Evolutionary conservation across 2,329 filamentous ascomycete genomes (phyloP), one percentile per base, ranked within the genome.

Genomic region (Canariomyces notabilis): DNA sequence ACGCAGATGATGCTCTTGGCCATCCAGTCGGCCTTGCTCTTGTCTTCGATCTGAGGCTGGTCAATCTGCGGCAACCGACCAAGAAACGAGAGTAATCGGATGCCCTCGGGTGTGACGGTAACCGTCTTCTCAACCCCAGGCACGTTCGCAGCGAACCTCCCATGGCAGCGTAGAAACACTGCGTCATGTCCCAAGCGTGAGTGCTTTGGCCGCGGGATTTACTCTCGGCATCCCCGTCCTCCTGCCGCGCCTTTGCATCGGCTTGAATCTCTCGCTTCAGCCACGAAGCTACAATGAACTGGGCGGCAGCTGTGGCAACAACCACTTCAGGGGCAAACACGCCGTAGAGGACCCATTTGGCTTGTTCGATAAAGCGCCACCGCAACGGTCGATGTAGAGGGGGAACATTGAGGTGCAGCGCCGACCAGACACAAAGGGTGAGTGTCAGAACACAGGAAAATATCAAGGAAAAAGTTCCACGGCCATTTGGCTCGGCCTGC

Each of bases 1-100:
- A 19, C 15, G 31, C 32, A 39, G 20, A 50, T 33, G 22, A 46
- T 37, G 16, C 15, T 29, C 22, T 50, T 50, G 2, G 48, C 48
- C 33, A 42, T 19, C 42, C 38, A 38, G 37, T 50, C 43, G 4
- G 43, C 48, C 29, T 49, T 49, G 42, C 46, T 49, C 20, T 49
- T 49, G 33, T 49, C 46, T 11, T 31, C 14, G 22, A 49, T 49
- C 6, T 19, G 14, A 16, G 14, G 37, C 12, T 23, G 9, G 2
- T 41, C 38, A 2, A 45, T 18, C 3, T 33, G 9, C 2, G 46
- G 46, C 1, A 49, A 3, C 2, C 11, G 38, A 19, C 21, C 18
- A n/a, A n/a, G 14, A 4, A 20, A 29, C 22, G 18, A 41, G 38
- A 5, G 31, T 14, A 4, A 41, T n/a, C n/a, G 6, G 20, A 41